A percentile compares a stretch with the other conserved stretches of the same genome.
phyloP scores from a whole-genome alignment of 805 yeast species.

The Candida gorgasii region DNA sequence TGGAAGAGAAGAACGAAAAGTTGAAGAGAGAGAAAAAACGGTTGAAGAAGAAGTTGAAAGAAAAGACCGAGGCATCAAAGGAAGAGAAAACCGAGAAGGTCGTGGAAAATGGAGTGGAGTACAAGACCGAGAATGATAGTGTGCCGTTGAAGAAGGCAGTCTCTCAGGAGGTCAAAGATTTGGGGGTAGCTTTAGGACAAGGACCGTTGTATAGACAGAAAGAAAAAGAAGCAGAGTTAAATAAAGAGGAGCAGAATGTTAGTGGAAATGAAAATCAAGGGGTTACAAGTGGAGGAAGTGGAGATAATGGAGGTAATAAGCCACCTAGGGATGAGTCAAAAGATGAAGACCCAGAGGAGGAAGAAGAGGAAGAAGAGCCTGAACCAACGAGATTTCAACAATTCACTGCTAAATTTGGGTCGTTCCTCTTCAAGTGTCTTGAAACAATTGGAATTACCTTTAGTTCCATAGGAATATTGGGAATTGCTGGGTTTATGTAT shows the following conservation, averaged over 20 bases:
- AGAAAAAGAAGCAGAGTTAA: neutral
- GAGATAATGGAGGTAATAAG: slow-evolving; percentile 11
- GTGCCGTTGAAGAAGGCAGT: slow-evolving; percentile 12
- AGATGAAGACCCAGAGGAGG: slow-evolving; percentile 16
- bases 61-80: slow-evolving; percentile 7
- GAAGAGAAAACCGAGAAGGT: slow-evolving; percentile 3
- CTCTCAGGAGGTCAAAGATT: slow-evolving; percentile 10
- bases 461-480: slow-evolving; percentile 66
- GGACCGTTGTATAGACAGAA: neutral
- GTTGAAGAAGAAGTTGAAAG: slow-evolving; percentile 22
- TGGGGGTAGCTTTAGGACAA: neutral
- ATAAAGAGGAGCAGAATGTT: neutral
- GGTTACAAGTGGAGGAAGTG: slow-evolving; percentile 12
- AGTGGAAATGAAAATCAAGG: neutral
- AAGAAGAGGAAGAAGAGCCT: slow-evolving; percentile 18
- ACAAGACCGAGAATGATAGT: slow-evolving; percentile 13
- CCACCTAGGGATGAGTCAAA: slow-evolving; percentile 6
- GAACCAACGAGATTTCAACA: slow-evolving; percentile 21
- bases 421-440: slow-evolving; percentile 43
- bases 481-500: slow-evolving; percentile 69
- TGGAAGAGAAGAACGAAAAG: slow-evolving; percentile 27
- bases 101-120: slow-evolving; percentile 11
- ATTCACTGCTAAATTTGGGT: slow-evolving; percentile 19
- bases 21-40: slow-evolving; percentile 28
- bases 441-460: slow-evolving; percentile 75